These are phyloP conservation scores for Cucurbita ficifolia DNA, from an alignment of 306 rosid species.

Conservation along the genomic window DNA sequence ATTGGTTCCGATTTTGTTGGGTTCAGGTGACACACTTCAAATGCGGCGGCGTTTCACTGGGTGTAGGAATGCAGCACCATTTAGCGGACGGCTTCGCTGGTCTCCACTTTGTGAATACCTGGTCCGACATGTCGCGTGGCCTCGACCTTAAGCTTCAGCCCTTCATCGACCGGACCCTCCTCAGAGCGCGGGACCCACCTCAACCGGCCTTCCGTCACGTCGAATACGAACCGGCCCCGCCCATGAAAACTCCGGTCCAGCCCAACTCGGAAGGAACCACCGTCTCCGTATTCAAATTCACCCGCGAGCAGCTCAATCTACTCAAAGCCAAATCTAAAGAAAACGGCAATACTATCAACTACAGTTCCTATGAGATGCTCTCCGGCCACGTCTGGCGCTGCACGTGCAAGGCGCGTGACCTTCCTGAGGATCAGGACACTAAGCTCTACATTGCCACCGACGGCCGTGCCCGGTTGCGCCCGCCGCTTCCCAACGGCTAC, in stretches of 20 bases:
- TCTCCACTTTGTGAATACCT: constrained; percentile 68
- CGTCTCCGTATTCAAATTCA: constrained; percentile 53
- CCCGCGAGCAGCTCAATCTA: constrained; percentile 39
- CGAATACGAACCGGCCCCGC: constrained; percentile 69
- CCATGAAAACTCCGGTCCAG: constrained; percentile 37
- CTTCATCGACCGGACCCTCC: constrained; percentile 56
- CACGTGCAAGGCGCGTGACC: constrained; percentile 49
- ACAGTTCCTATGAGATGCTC: constrained; percentile 76
- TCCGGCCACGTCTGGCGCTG: constrained; percentile 76
- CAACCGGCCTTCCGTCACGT: constrained; percentile 55
- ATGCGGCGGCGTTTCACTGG: constrained; percentile 92
- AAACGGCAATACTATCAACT: constrained; percentile 40
- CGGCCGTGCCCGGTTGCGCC: constrained; percentile 69
- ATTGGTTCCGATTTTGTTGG: neutral
- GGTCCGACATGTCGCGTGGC: constrained; percentile 91
- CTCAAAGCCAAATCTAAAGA: constrained; percentile 59
- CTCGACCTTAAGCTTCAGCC: constrained; percentile 56
- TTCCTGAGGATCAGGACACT: constrained; percentile 57
- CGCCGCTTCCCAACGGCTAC: constrained; percentile 70
- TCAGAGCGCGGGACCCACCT: constrained; percentile 62
- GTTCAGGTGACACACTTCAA: constrained; percentile 64
- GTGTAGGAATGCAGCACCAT: constrained; percentile 86
- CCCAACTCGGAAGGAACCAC: constrained; percentile 15
- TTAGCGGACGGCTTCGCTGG: constrained; percentile 84
- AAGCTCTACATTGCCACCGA: constrained; percentile 75